A percentile compares a stretch with the other conserved stretches of the same genome.
These are phyloP conservation scores for Orbilia oligospora DNA, from an alignment of 2,329 filamentous ascomycete genomes.

Conservation along the genomic window DNA sequence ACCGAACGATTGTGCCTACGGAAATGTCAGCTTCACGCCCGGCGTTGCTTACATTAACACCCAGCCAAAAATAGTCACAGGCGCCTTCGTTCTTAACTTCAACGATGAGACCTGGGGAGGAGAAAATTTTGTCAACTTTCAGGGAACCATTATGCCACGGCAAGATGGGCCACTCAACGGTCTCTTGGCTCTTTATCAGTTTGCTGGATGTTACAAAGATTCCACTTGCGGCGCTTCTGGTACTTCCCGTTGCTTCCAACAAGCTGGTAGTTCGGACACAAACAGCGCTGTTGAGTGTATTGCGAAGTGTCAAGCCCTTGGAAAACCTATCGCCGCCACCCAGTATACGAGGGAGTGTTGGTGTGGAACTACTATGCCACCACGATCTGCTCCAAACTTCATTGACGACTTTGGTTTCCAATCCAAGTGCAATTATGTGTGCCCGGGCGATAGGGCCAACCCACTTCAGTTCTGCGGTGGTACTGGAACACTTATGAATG, in stretches of 20 bases:
- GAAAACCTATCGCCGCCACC: constrained; percentile 66
- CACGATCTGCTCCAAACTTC: constrained; percentile 37
- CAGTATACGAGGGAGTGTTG: constrained; percentile 66
- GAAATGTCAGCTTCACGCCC: constrained; percentile 65
- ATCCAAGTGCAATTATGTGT: constrained; percentile 65
- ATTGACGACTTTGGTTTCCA: constrained; percentile 39
- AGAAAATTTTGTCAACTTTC: constrained; percentile 66
- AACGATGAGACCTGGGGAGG: constrained; percentile 68
- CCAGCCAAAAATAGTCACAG: constrained; percentile 63
- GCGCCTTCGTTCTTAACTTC: constrained; percentile 68
- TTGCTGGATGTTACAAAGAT: constrained; percentile 68
- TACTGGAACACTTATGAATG: constrained; percentile 47
- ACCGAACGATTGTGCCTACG: constrained; percentile 65
- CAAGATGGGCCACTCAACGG: constrained; percentile 66
- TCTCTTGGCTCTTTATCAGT: constrained; percentile 65
- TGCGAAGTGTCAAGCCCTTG: constrained; percentile 65
- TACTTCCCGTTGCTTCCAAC: constrained; percentile 66
- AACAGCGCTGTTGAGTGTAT: constrained; percentile 66
- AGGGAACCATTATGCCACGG: constrained; percentile 65
- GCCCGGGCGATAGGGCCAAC: constrained; percentile 65
- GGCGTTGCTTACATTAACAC: constrained; percentile 56
- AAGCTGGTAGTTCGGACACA: constrained; percentile 64
- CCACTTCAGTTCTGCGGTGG: constrained; percentile 57
- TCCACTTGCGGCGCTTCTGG: constrained; percentile 61
- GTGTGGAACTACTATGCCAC: constrained; percentile 47